phyloP scores from a whole-genome alignment of 495 filamentous ascomycete genomes.

The Cryomyces minteri region DNA sequence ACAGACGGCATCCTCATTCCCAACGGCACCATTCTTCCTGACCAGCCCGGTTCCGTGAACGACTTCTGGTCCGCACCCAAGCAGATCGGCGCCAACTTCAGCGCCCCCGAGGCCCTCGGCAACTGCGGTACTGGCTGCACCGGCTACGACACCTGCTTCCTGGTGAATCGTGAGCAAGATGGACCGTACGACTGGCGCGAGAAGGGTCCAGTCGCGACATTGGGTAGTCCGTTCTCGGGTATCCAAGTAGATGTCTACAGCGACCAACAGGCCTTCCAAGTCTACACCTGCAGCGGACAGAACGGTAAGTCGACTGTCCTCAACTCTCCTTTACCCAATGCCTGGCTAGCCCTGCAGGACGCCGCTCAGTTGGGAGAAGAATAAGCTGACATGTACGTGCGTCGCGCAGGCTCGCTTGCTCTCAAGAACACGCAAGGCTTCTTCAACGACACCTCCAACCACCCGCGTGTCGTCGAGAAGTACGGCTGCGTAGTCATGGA shows the following conservation, averaged over 20 bases:
- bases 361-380: background rate
- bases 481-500: slow-evolving; percentile 42
- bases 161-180: slow-evolving; percentile 11
- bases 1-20: slow-evolving; percentile 64
- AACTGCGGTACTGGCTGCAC: slow-evolving; percentile 46
- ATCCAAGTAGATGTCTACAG: slow-evolving; percentile 55
- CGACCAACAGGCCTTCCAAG: slow-evolving; percentile 61
- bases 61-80: slow-evolving; percentile 60
- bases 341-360: too few relatives aligned
- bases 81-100: slow-evolving; percentile 50
- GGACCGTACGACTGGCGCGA: slow-evolving; percentile 32
- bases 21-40: slow-evolving; percentile 51
- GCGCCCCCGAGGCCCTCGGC: slow-evolving; percentile 28
- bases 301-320: slow-evolving; percentile 25
- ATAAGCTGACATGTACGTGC: background rate
- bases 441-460: slow-evolving; percentile 5
- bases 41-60: slow-evolving; percentile 35
- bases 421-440: slow-evolving; percentile 22
- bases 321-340: too few relatives aligned
- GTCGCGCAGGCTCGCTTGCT: slow-evolving; percentile 12
- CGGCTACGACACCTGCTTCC: slow-evolving; percentile 40
- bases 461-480: slow-evolving; percentile 26
- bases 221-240: slow-evolving; percentile 45
- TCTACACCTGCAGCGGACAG: slow-evolving; percentile 57
- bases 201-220: slow-evolving; percentile 37